Evolutionary conservation across 345 rosid species (phyloP).

Genomic region (Odontarrhena argentea): DNA sequence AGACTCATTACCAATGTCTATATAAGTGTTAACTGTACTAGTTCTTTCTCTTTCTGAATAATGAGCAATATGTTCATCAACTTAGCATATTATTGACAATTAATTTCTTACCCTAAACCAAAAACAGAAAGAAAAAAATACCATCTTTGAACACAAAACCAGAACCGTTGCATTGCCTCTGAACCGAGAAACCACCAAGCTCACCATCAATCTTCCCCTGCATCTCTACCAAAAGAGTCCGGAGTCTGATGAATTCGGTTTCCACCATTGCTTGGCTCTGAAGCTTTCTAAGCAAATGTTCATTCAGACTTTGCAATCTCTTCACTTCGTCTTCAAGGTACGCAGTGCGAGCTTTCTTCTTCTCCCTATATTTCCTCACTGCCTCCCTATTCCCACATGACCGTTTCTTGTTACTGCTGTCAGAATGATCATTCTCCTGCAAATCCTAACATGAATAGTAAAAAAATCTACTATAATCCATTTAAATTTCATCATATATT

Average conservation of each 20-base stretch:
- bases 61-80: background rate
- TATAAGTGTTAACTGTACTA: background rate
- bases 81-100: background rate
- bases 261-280: slow-evolving; percentile 57
- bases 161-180: slow-evolving; percentile 38
- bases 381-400: slow-evolving; percentile 74
- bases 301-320: slow-evolving; percentile 52
- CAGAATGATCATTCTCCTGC: slow-evolving; percentile 47
- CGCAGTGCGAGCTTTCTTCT: slow-evolving; percentile 74
- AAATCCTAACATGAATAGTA: slow-evolving; percentile 22
- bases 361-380: slow-evolving; percentile 77
- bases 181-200: slow-evolving; percentile 44
- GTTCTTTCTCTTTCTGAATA: background rate
- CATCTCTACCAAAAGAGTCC: slow-evolving; percentile 50
- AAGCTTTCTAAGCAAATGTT: slow-evolving; percentile 53
- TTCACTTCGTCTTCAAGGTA: slow-evolving; percentile 75
- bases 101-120: slow-evolving; percentile 11
- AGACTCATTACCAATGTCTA: no score
- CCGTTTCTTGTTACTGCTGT: slow-evolving; percentile 39
- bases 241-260: slow-evolving; percentile 58
- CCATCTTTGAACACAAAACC: slow-evolving; percentile 44
- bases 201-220: slow-evolving; percentile 58
- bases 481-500: background rate
- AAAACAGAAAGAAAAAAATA: slow-evolving; percentile 7
- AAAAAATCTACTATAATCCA: background rate